A percentile compares a stretch with the other conserved stretches of the same genome.
These are phyloP conservation scores for Albifimbria verrucaria DNA, from an alignment of 2,329 filamentous ascomycete species.

Conservation along the genomic window DNA sequence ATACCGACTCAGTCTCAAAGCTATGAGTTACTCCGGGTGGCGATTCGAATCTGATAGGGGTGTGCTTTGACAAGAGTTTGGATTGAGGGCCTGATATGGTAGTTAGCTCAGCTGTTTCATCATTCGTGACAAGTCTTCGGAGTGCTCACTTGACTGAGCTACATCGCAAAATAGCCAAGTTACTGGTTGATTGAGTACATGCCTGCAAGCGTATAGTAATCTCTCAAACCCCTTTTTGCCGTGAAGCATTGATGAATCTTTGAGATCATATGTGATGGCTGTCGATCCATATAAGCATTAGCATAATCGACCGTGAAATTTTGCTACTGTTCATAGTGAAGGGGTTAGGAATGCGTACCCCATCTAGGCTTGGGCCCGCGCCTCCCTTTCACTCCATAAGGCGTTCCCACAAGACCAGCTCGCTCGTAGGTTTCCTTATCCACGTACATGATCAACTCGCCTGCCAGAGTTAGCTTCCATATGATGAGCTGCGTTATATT, in stretches of 20 bases:
- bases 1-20: slow-evolving; percentile 17
- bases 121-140: background rate
- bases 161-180: slow-evolving; percentile 79
- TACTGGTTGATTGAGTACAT: slow-evolving; percentile 64
- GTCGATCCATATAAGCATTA: slow-evolving; percentile 20
- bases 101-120: slow-evolving; percentile 16
- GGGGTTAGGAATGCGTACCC: slow-evolving; percentile 47
- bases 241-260: slow-evolving; percentile 70
- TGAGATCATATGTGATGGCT: slow-evolving; percentile 78
- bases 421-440: slow-evolving; percentile 80
- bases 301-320: background rate
- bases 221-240: slow-evolving; percentile 83
- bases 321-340: background rate
- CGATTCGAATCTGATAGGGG: slow-evolving; percentile 40
- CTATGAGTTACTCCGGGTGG: slow-evolving; percentile 13
- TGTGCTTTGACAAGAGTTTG: slow-evolving; percentile 45
- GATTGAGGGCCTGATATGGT: slow-evolving; percentile 39
- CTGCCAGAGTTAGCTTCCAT: slow-evolving; percentile 40
- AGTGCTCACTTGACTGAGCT: slow-evolving; percentile 22
- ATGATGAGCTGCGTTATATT: slow-evolving; percentile 5
- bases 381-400: slow-evolving; percentile 56
- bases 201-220: slow-evolving; percentile 73
- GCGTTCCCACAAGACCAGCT: slow-evolving; percentile 73
- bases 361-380: slow-evolving; percentile 67
- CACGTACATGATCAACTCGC: slow-evolving; percentile 70